Evolutionary conservation across 2,329 filamentous ascomycete species (phyloP).

Genomic region (Pyricularia pennisetigena): DNA sequence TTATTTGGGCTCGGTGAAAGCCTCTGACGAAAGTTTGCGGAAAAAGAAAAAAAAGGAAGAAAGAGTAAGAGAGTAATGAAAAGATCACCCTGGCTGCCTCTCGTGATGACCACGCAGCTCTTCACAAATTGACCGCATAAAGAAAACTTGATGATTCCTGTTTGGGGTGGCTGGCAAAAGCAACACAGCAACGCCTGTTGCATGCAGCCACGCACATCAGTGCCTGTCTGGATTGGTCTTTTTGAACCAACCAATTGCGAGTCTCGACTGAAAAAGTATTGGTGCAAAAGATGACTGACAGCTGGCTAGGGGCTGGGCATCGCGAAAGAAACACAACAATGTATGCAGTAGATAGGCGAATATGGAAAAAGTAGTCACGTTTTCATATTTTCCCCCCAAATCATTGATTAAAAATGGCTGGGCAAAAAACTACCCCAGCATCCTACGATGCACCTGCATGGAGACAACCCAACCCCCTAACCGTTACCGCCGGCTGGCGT

Average conservation of each 20-base stretch:
- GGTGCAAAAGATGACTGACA: background rate
- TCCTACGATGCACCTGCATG: background rate
- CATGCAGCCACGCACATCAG: background rate
- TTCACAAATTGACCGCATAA: background rate
- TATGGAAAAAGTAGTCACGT: background rate
- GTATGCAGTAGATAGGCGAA: background rate
- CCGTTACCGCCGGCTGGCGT: background rate
- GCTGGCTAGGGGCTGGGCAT: background rate
- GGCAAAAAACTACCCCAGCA: background rate
- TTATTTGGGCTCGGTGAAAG: background rate
- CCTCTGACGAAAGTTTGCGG: background rate
- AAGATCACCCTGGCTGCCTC: background rate
- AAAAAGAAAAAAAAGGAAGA: background rate
- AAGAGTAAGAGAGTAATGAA: background rate
- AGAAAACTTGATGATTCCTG: background rate
- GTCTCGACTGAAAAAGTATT: background rate
- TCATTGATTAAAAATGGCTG: background rate
- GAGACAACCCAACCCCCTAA: background rate
- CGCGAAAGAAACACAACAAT: background rate
- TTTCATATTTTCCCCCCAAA: background rate
- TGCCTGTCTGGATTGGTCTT: background rate
- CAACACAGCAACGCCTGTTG: background rate
- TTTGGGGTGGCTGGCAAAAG: background rate
- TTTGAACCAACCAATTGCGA: background rate
- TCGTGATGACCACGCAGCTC: background rate